Percentiles rank a stretch among this genome's conserved stretches.
Conservation (phyloP, 805 yeast species). For the Candida nemodendra region DNA sequence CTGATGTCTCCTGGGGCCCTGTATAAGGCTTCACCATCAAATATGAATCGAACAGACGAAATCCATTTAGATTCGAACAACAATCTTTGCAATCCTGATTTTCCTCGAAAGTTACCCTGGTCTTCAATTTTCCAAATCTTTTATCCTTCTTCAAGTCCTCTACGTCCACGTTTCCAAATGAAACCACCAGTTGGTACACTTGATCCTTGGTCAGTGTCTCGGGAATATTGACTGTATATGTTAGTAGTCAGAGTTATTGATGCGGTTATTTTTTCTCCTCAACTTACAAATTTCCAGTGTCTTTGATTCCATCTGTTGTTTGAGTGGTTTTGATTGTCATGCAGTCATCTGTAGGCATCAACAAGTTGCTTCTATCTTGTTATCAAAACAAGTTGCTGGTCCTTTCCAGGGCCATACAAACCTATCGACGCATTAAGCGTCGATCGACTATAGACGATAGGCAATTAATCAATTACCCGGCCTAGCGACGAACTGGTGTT, state of each 20-base stretch:
- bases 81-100: slow-evolving; percentile 22
- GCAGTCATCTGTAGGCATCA: too few relatives aligned
- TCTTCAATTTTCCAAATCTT: slow-evolving; percentile 5
- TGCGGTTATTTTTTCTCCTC: not conserved
- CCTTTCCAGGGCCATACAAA: too few relatives aligned
- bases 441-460: too few relatives aligned
- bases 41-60: slow-evolving; percentile 11
- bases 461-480: too few relatives aligned
- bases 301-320: not conserved
- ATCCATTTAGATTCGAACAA: slow-evolving; percentile 23
- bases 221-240: slow-evolving; percentile 16
- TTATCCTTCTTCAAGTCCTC: slow-evolving; percentile 7
- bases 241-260: too few relatives aligned
- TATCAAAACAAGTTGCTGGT: too few relatives aligned
- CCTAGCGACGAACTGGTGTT: too few relatives aligned
- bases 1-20: too few relatives aligned
- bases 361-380: too few relatives aligned
- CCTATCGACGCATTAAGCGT: too few relatives aligned
- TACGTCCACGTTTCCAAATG: slow-evolving; percentile 20
- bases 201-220: slow-evolving; percentile 8
- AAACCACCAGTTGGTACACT: slow-evolving; percentile 13
- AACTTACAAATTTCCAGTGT: not conserved
- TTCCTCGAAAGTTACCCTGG: slow-evolving; percentile 15
- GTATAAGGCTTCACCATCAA: slow-evolving; percentile 11
- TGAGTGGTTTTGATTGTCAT: too few relatives aligned